Evolutionary conservation across 2,329 filamentous ascomycete species (phyloP).

Genomic region (Colletotrichum lentis): DNA sequence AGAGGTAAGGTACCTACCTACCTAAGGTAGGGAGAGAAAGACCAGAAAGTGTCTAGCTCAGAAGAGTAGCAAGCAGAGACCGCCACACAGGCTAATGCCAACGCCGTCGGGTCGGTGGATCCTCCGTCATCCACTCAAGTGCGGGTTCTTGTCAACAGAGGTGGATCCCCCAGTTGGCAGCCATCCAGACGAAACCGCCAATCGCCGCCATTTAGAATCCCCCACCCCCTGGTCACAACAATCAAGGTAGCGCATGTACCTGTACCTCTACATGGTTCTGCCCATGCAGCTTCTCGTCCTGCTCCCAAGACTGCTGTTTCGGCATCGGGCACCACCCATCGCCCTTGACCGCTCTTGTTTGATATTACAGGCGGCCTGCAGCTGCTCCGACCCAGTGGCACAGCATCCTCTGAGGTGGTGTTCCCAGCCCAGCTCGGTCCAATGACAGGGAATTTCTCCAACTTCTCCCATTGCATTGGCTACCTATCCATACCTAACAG

Average conservation of each 20-base stretch:
- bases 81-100: constrained; percentile 13
- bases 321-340: constrained; percentile 32
- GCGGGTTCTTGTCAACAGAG: constrained; percentile 17
- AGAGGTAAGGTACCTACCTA: not conserved
- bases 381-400: constrained; percentile 5
- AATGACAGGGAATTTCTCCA: not conserved
- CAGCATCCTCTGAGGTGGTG: not conserved
- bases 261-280: not conserved
- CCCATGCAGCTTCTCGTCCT: not conserved
- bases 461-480: not conserved
- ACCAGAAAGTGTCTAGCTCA: not conserved
- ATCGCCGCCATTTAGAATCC: constrained; percentile 10
- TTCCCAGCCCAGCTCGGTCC: not conserved
- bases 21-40: not conserved
- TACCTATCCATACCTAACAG: not conserved
- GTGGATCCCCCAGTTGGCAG: constrained; percentile 13
- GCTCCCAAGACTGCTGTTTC: constrained; percentile 18
- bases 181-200: constrained; percentile 22
- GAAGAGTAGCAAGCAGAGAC: not conserved
- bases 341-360: constrained; percentile 35
- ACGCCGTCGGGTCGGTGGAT: constrained; percentile 13
- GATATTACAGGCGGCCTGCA: constrained; percentile 35
- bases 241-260: not conserved
- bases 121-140: constrained; percentile 29
- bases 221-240: constrained; percentile 13